phyloP scores from a whole-genome alignment of 2,329 filamentous ascomycete species.

The Colletotrichum nymphaeae region DNA sequence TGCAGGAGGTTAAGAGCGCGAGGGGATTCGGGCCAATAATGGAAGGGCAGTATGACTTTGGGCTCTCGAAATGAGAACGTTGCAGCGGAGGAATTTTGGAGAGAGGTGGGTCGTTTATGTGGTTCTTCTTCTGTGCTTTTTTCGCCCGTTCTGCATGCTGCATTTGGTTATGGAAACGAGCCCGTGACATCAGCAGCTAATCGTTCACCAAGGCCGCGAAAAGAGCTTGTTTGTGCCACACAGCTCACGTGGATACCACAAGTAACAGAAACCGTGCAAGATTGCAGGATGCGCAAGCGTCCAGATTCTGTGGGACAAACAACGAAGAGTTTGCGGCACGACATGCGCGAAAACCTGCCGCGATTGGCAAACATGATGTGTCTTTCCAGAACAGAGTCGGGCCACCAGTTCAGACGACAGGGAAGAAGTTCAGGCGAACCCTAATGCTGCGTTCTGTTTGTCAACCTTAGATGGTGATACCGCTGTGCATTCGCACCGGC shows the following conservation, averaged over 20 bases:
- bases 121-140: not conserved
- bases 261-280: not conserved
- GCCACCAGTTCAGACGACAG: not conserved
- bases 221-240: not conserved
- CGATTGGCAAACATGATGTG: not conserved
- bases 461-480: not conserved
- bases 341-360: not conserved
- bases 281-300: not conserved
- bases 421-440: not conserved
- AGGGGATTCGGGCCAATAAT: not conserved
- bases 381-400: not conserved
- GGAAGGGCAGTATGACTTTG: not conserved
- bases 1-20: not conserved
- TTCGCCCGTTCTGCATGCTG: not conserved
- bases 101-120: not conserved
- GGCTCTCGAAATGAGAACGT: not conserved
- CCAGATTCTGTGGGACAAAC: not conserved
- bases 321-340: not conserved
- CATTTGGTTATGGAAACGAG: not conserved
- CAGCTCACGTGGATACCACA: not conserved
- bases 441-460: not conserved
- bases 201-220: not conserved
- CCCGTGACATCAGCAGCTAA: not conserved
- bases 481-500: not conserved
- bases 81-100: not conserved